Base-by-base conservation (phyloP, 2,329 filamentous ascomycete genomes). In the Nemania bipapillata region DNA sequence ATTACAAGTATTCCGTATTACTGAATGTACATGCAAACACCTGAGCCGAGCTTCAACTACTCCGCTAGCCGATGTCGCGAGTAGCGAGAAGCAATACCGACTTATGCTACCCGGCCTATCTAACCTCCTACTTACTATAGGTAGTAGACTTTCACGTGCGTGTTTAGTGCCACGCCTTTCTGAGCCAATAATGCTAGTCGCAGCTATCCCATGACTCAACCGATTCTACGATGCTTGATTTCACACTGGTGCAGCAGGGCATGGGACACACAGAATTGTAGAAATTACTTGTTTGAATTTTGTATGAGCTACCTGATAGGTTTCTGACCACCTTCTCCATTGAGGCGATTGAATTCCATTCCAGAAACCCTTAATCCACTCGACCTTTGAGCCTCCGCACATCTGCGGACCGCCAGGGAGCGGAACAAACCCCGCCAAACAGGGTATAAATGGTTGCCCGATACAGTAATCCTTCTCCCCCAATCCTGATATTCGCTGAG, bases 321-420 rank as follows among this genome's bases (percentile, higher is more conserved):
- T 49, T 63, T 64, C 65, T 65, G 15, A 32, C 50, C 56, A 70
- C 68, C 68, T 62, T 58, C 68, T 70, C 9, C n/a, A 59, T 70
- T 52, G 17, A 58, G 68, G 57, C 62, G 58, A 49, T 45, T 42
- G 55, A 54, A 59, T 55, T 58, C 60, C 22, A 42, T 37, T 54
- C 49, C 37, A 47, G 32, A 66, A 69, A 42, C 62, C 62, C 49
- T 66, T 58, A 62, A 66, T 72, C 75, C 74, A 74, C 74, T 76
- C 74, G 53, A 76, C 74, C 75, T 74, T 75, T 71, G 71, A 72
- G 62, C 66, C 52, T 54, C 70, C 72, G 68, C 65, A 26, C 35
- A 56, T 70, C 54, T 59, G 57, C 68, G 65, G 40, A 71, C 68
- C 63, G 71, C 74, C 71, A 77, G 75, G 76, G 75, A 77, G 76